Evolutionary conservation across 352 stramenopile species (phyloP).

Genomic region (Phytophthora nicotianae): DNA sequence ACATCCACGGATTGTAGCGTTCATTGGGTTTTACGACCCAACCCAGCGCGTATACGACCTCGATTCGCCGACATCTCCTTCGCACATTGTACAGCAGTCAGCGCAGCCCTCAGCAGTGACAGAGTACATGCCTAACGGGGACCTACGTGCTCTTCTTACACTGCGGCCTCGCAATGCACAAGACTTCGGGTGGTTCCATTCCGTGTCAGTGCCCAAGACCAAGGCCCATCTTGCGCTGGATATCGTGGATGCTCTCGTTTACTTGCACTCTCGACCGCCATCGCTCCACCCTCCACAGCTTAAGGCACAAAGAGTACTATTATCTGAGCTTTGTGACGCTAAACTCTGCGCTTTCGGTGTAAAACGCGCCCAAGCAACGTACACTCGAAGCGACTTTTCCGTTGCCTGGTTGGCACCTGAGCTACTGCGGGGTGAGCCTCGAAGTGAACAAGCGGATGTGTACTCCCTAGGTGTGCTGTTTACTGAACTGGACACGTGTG

Average conservation of each 20-base stretch:
- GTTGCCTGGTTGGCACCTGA: slow-evolving; percentile 63
- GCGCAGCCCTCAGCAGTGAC: slow-evolving; percentile 42
- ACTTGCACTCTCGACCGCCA: slow-evolving; percentile 43
- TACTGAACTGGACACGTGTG: slow-evolving; percentile 66
- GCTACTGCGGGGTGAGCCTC: slow-evolving; percentile 42
- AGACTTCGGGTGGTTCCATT: slow-evolving; percentile 46
- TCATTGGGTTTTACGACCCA: slow-evolving; percentile 44
- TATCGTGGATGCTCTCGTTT: slow-evolving; percentile 55
- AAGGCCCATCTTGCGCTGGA: slow-evolving; percentile 51
- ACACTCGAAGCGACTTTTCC: slow-evolving; percentile 30
- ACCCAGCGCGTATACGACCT: slow-evolving; percentile 28
- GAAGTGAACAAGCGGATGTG: slow-evolving; percentile 41
- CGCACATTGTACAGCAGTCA: slow-evolving; percentile 16
- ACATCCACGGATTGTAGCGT: slow-evolving; percentile 44
- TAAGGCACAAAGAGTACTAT: slow-evolving; percentile 48
- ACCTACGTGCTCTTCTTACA: slow-evolving; percentile 45
- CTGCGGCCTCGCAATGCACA: slow-evolving; percentile 27
- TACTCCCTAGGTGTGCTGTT: slow-evolving; percentile 60
- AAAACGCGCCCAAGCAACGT: slow-evolving; percentile 18
- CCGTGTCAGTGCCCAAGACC: slow-evolving; percentile 25
- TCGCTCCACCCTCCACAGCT: slow-evolving; percentile 42
- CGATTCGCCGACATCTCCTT: slow-evolving; percentile 23
- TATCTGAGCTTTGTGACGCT: slow-evolving; percentile 48
- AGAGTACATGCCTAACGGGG: slow-evolving; percentile 50
- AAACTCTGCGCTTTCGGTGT: slow-evolving; percentile 62